Evolutionary conservation across 2,329 filamentous ascomycete species (phyloP).

Genomic region (Acrodontium crateriforme): DNA sequence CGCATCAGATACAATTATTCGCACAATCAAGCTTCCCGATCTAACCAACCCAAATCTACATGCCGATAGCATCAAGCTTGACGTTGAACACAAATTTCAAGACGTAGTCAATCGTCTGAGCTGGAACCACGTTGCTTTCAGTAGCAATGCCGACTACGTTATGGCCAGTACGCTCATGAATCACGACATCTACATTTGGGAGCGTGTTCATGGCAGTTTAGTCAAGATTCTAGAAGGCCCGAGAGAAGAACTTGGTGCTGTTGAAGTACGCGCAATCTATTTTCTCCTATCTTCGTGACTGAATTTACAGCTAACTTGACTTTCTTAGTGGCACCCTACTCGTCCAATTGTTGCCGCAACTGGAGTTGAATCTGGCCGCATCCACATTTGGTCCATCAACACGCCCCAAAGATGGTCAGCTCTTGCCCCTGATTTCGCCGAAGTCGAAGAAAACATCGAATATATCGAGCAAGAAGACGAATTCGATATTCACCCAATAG

Average conservation of each 20-base stretch:
- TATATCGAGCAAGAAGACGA: constrained; percentile 94
- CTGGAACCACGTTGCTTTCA: constrained; percentile 97
- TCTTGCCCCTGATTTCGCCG: constrained; percentile 87
- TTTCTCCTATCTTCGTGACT: neutral
- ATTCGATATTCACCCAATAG: constrained; percentile 91
- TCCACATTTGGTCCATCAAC: constrained; percentile 93
- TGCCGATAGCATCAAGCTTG: constrained; percentile 72
- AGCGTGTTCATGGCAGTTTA: constrained; percentile 79
- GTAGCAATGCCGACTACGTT: constrained; percentile 86
- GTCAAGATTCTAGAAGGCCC: constrained; percentile 95
- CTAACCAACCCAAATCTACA: constrained; percentile 50
- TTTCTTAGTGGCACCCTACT: constrained; percentile 64
- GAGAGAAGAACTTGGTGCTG: constrained; percentile 88
- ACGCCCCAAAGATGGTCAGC: constrained; percentile 96
- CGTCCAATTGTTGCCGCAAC: constrained; percentile 79
- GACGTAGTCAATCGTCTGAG: constrained; percentile 89
- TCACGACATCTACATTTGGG: constrained; percentile 97
- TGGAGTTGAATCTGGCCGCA: constrained; percentile 78
- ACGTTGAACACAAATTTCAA: constrained; percentile 95
- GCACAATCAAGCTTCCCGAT: constrained; percentile 82
- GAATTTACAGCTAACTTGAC: constrained; percentile 1
- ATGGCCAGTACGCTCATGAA: constrained; percentile 96
- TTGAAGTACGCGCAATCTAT: constrained; percentile 44
- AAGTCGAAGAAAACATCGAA: constrained; percentile 96
- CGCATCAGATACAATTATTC: constrained; percentile 84